A percentile compares a stretch with the other conserved stretches of the same genome.
Conservation (phyloP, 1,284 basidiomycete genomes). For the Melampsora abietis-canadensis region DNA sequence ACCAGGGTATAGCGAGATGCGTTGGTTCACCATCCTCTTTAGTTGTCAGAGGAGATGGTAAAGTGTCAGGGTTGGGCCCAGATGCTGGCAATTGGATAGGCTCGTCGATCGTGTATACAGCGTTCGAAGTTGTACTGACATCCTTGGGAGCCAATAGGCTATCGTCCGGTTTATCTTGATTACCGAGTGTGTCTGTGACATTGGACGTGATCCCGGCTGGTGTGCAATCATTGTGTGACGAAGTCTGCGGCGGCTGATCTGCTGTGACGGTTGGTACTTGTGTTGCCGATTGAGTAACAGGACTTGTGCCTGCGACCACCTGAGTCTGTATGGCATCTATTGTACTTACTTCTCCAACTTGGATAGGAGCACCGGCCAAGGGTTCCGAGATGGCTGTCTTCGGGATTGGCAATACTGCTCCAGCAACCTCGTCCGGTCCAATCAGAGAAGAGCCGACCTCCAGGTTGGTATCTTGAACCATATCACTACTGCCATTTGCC, state of each 20-base stretch:
- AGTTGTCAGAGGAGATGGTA: conserved; percentile 4
- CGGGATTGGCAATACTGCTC: neutral
- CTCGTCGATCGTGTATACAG: neutral
- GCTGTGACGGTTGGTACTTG: no score
- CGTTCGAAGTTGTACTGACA: neutral
- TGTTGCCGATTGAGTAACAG: neutral
- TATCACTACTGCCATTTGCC: neutral
- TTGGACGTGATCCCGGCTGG: no score
- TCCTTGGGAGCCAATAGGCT: no score
- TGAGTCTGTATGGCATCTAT: neutral
- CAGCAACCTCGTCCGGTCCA: neutral
- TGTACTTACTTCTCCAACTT: neutral
- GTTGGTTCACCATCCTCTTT: conserved; percentile 10
- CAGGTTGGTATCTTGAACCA: neutral
- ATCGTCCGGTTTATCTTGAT: no score
- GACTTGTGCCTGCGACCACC: neutral
- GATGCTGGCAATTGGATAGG: neutral
- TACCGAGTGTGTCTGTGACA: no score
- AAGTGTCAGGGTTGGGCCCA: neutral
- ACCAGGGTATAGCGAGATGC: conserved; percentile 20
- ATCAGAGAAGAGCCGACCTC: neutral
- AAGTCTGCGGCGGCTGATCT: no score
- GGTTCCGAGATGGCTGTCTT: neutral
- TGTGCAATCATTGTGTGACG: no score
- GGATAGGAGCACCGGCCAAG: neutral